Base-by-base conservation (phyloP, 768 basidiomycete genomes). In the Suillus paluster region DNA sequence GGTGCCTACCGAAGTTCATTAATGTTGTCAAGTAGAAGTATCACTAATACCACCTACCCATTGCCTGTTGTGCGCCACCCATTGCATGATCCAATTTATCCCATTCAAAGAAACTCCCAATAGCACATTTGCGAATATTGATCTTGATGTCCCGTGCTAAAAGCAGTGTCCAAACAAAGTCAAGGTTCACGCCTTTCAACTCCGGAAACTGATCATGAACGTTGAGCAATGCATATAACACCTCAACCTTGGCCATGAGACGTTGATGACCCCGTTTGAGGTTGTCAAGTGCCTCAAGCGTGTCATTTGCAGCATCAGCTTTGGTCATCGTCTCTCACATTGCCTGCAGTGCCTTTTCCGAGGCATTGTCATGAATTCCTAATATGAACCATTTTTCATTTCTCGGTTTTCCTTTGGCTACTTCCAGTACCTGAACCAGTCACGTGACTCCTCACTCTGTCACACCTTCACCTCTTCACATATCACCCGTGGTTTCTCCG, bases 71-170 rank as follows among this genome's bases (percentile, higher is more conserved):
- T 12, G 63, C 56, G 1, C 79, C 77, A 2, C 74, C 72, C 2
- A 72, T 69, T 4, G 78, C 77, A 44, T 73, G 73, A 60, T 77
- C 72, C 2, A 78, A 64, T 14, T 63, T 67, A 30, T 80, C 77
- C 73, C 73, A 76, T 52, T 79, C 75, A 34, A 75, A 75, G 50
- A 80, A 78, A 17, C 63, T 59, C 12, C 49, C 58, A 15, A 60
- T 57, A 5, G 57, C 44, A 15, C 27, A 10, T 15, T 33, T 46
- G 19, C 63, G 30, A 36, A 64, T 64, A 25, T 66, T 65, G 21
- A 59, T 58, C 49, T 64, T 64, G 19, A 63, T 17, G 42, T 65
- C 58, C n/a, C n/a, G n/a, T 34, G 64, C 64, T 36, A 64, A 30
- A 7, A 65, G 25, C 14, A 65, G 41, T 21, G 50, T 52, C 12